Evolutionary conservation across 2,329 filamentous ascomycete genomes (phyloP).

Genomic region (Sclerotinia glacialis): DNA sequence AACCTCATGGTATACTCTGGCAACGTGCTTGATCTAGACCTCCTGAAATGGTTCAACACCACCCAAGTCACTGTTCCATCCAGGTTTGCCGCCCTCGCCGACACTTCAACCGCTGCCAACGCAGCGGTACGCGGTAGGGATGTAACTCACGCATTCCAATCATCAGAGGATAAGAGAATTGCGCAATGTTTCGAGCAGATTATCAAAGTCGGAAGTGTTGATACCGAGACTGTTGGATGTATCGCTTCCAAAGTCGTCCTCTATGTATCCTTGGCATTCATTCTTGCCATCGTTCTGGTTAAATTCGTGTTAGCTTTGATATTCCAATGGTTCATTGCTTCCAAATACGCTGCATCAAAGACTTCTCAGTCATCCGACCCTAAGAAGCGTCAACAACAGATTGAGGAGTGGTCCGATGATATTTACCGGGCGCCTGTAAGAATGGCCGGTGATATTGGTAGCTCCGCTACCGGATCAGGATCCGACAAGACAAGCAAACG

Average conservation of each 20-base stretch:
- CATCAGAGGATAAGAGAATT: slow-evolving; percentile 71
- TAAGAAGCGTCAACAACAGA: slow-evolving; percentile 85
- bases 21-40: slow-evolving; percentile 83
- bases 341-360: slow-evolving; percentile 78
- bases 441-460: slow-evolving; percentile 70
- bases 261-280: slow-evolving; percentile 88
- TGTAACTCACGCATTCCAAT: slow-evolving; percentile 84
- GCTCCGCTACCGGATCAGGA: slow-evolving; percentile 62
- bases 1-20: slow-evolving; percentile 95
- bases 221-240: slow-evolving; percentile 94
- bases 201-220: slow-evolving; percentile 92
- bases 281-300: slow-evolving; percentile 79
- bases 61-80: slow-evolving; percentile 72
- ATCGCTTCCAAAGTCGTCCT: slow-evolving; percentile 97
- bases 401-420: slow-evolving; percentile 96
- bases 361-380: slow-evolving; percentile 79
- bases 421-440: slow-evolving; percentile 90
- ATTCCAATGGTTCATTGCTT: slow-evolving; percentile 95
- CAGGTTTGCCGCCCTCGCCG: slow-evolving; percentile 75
- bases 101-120: slow-evolving; percentile 59
- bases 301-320: slow-evolving; percentile 86
- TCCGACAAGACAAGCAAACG: slow-evolving; percentile 76
- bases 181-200: slow-evolving; percentile 89
- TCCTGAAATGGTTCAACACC: slow-evolving; percentile 86
- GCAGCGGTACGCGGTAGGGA: slow-evolving; percentile 74